Evolutionary conservation across 129 eudicot genomes (phyloP), one percentile per base, ranked within the genome.

Genomic region (Lonicera japonica): DNA sequence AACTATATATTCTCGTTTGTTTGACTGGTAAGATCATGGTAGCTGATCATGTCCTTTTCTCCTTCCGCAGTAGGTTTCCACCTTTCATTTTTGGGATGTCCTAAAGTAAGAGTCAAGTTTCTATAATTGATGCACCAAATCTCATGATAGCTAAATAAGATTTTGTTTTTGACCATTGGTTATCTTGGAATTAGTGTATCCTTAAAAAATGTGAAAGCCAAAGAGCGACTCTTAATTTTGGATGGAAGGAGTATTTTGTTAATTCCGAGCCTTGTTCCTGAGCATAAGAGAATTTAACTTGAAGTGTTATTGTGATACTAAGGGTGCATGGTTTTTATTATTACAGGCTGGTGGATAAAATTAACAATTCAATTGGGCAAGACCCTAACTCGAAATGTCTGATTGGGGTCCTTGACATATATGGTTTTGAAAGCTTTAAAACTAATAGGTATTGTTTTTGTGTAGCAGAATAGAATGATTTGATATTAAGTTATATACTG

Each of bases 401-500:
- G 61, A 92, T 92, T 73, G 98, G 98, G 61, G 96, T 92, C 63
- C 98, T 92, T 82, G 98, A 92, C 68, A 92, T 92, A 17, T 92
- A 92, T 74, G 98, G 98, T 70, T 92, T 92, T 73, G 98, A 92
- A 70, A 92, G 98, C 82, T 92, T 92, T 66, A 88, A 82, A 77
- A 39, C 64, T 60, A 92, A 92, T 60, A 92, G 98, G 96, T 87
- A 82, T 54, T 51, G 25, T 19, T 50, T n/a, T 40, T 63, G 17
- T 66, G 51, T 40, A 41, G 38, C 34, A 23, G 11, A 21, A 25
- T 13, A 25, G 24, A 13, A 22, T 8, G 46, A 25, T 29, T 18
- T 11, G 40, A 63, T 23, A 65, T 65, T 24, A 43, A 8, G 23
- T 13, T 70, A 19, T 14, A 29, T 66, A 48, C 55, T 40, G 2